Evolutionary conservation across 2,329 filamentous ascomycete species (phyloP), one percentile per base, ranked within the genome.

Genomic region (Fonsecaea nubica): DNA sequence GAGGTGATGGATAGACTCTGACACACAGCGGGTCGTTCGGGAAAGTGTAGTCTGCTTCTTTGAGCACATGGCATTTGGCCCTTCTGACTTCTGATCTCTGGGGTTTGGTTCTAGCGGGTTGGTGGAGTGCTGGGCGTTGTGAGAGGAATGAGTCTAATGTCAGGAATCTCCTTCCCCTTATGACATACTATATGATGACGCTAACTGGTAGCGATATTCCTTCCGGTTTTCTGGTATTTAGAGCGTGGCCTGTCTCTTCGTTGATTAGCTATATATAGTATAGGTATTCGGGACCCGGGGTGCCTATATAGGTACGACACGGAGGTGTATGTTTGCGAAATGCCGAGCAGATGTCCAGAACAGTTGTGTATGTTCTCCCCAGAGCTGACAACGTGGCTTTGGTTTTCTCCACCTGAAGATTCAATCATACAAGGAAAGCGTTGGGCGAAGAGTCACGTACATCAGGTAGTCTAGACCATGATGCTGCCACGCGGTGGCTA

Each of bases 351-450:
- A 10, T 48, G 36, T 61, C 45, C 40, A 61, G 58, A 61, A 52
- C 45, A 4, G 12, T 25, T 21, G 25, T 48, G 25, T 21, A 38
- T 40, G 18, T 40, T 38, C 33, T 35, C 25, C 6, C 21, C 42
- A 12, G 8, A 33, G 50, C n/a, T 25, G 42, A 36, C 25, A 25
- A 25, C 25, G 40, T 59, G 57, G 57, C 57, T 50, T 42, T 12
- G 30, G 18, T 50, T 36, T 45, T 21, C 15, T 50, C 42, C 45
- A 18, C 58, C 58, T 61, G 58, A 61, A 40, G 30, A 55, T 15
- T 32, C 33, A 32, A 40, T 61, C 58, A 40, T 33, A 61, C 12
- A 4, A 54, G 58, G 58, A 48, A 52, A 61, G 58, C 32, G 32
- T 52, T 38, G 45, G 25, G 6, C 15, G 40, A 45, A n/a, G 18